These are phyloP conservation scores for Mucor sp. DNA, from an alignment of 371 early-diverging fungal genomes.

Conservation along the genomic window DNA sequence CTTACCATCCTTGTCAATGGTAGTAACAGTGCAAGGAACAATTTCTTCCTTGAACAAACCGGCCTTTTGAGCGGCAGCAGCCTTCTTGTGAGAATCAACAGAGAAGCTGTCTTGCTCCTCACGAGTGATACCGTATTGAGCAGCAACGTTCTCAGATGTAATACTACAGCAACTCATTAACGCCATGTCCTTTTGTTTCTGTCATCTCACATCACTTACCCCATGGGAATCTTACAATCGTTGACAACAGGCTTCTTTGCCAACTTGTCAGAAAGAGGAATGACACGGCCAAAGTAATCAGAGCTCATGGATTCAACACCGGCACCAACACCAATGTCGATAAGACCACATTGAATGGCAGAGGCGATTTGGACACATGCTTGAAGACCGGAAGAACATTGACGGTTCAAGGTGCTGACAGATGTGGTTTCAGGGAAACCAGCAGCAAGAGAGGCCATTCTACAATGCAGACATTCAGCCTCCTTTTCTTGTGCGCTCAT, in stretches of 20 bases:
- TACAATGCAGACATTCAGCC: background rate
- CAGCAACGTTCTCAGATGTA: conserved; percentile 97
- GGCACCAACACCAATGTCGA: conserved; percentile 96
- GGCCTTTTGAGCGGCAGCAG: conserved; percentile 86
- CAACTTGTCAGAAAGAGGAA: conserved; percentile 72
- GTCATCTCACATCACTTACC: conserved; percentile 39
- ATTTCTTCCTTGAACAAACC: conserved; percentile 95
- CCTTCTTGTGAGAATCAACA: conserved; percentile 77
- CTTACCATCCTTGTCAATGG: conserved; percentile 70
- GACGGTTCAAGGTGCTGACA: conserved; percentile 93
- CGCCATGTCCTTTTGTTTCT: background rate
- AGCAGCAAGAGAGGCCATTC: conserved; percentile 94
- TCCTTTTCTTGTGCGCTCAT: background rate
- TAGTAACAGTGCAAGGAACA: conserved; percentile 80
- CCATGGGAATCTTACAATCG: conserved; percentile 89
- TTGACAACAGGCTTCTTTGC: conserved; percentile 63
- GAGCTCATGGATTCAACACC: conserved; percentile 98
- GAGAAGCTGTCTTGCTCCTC: conserved; percentile 91
- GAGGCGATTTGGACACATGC: conserved; percentile 89
- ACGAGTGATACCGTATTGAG: conserved; percentile 81
- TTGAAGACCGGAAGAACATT: conserved; percentile 97
- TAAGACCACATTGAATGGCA: conserved; percentile 90
- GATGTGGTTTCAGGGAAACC: conserved; percentile 90
- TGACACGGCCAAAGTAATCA: conserved; percentile 74
- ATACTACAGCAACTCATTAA: conserved; percentile 39